Evolutionary conservation across 1,284 basidiomycete species (phyloP), one percentile per base, ranked within the genome.

Genomic region (Ustilago hordei): DNA sequence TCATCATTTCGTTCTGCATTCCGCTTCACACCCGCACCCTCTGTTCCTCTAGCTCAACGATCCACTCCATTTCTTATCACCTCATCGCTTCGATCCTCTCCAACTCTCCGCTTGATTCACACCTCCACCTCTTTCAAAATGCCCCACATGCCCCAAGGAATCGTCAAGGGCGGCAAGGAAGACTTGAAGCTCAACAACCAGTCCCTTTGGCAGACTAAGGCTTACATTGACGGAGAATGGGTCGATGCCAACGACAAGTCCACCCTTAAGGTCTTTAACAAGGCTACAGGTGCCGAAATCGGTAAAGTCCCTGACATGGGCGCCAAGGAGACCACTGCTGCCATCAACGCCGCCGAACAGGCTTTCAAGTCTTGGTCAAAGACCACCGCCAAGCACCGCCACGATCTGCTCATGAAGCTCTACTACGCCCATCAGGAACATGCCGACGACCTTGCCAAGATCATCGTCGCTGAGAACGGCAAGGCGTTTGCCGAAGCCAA

Each of bases 401-500:
- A 81, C 50, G 82, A 86, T 32, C 59, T 84, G 31, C 80, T 86
- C 39, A 67, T 75, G 59, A 78, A 80, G 55, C 81, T 86, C 55
- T 84, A 66, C 72, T 64, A 72, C 48, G 76, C 71, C 39, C 75
- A 85, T 36, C 69, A 75, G 41, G 71, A 79, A 11, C 68, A 84
- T 52, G 69, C 80, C 2, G 81, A 84, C 0, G 84, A 86, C 54
- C 75, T 86, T 17, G 84, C 84, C 34, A 78, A 81, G 55, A 81
- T 86, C 69, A 82, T 86, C 48, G 82, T 84, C 9, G 83, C 81
- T 6, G 84, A 86, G 64, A 86, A 86, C 66, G 84, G 84, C 50
- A 86, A 86, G 72, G 53, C 78, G 6, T 62, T 85, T 8, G 36
- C 78, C 13, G 84, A 86, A 59, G 84, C 84, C 17, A 81, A 81